Percentiles rank a stretch among this genome's conserved stretches.
These are phyloP conservation scores for Rhododendron griersonianum DNA, from an alignment of 148 eudicot species.

Conservation along the genomic window DNA sequence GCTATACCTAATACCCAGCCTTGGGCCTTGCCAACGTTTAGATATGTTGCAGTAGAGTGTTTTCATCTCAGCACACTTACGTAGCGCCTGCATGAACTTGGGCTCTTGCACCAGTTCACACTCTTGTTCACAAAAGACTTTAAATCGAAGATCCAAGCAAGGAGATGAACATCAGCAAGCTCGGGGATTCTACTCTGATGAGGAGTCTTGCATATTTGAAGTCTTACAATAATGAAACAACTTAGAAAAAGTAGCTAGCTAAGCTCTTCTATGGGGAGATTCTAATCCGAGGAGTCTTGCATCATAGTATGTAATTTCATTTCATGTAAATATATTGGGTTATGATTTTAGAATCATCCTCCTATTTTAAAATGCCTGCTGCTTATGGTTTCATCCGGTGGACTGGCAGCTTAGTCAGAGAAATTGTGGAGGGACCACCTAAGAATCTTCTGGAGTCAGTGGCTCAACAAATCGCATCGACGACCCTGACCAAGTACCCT, in stretches of 20 bases:
- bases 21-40: too few relatives aligned
- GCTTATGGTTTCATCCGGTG: conserved; percentile 2
- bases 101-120: not conserved
- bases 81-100: not conserved
- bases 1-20: not conserved
- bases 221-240: not conserved
- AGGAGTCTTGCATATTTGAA: not conserved
- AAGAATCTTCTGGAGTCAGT: conserved; percentile 75
- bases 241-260: too few relatives aligned
- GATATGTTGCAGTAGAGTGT: too few relatives aligned
- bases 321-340: too few relatives aligned
- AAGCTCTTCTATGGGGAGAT: too few relatives aligned
- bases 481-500: conserved; percentile 36
- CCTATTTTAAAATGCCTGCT: not conserved
- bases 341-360: too few relatives aligned
- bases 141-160: not conserved
- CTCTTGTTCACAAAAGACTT: not conserved
- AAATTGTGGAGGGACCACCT: conserved; percentile 68
- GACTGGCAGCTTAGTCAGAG: conserved; percentile 62
- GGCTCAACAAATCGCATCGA: conserved; percentile 62
- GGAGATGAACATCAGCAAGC: too few relatives aligned
- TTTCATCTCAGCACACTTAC: too few relatives aligned
- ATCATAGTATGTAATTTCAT: too few relatives aligned
- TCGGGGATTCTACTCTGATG: not conserved
- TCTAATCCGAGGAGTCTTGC: too few relatives aligned